Base-by-base conservation (phyloP, 192 early-diverging fungal species). In the Mycoemilia scoparia region DNA sequence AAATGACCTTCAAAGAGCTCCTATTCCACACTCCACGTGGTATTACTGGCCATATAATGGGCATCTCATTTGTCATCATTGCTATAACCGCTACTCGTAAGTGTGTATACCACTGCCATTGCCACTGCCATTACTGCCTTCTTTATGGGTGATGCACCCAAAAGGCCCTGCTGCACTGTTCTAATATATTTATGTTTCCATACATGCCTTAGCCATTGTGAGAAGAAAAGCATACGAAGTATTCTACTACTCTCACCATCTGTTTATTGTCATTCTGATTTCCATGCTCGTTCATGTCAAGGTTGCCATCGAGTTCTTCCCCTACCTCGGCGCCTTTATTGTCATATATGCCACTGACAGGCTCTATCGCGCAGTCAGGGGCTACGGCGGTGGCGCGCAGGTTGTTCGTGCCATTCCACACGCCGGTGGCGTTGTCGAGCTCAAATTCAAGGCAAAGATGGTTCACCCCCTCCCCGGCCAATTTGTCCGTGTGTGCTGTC, bases 191-290 rank as follows among this genome's bases (percentile, higher is more conserved):
- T 54, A 46, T 22, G 39, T 40, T 34, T 38, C 59, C 17, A n/a
- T n/a, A n/a, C n/a, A n/a, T n/a, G 52, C 51, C 21, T 17, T 54
- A 2, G 59, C 64, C 8, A 38, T 33, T 2, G 39, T 67, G 25
- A 43, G 64, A 7, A 40, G 54, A 9, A 26, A 24, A 36, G 36
- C 51, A 24, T 26, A 52, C 40, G 82, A 88, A 59, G 63, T 74
- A 34, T 88, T 88, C 50, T 88, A 82, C 73, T 79, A 74, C 65
- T 73, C 77, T 32, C 82, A 88, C 61, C 81, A 86, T 43, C 62
- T 88, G 29, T 88, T 88, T 54, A 66, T 85, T 44, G 57, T 78
- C 12, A 75, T 76, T 49, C 71, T 81, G 15, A 53, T 73, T 14
- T 61, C 67, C 23, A 46, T 73, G 14, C 68, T 82, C 46, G 60